Percentiles rank a stretch among this genome's conserved stretches.
Conservation (phyloP, 31 red algal species). For the Asparagopsis taxiformis region DNA sequence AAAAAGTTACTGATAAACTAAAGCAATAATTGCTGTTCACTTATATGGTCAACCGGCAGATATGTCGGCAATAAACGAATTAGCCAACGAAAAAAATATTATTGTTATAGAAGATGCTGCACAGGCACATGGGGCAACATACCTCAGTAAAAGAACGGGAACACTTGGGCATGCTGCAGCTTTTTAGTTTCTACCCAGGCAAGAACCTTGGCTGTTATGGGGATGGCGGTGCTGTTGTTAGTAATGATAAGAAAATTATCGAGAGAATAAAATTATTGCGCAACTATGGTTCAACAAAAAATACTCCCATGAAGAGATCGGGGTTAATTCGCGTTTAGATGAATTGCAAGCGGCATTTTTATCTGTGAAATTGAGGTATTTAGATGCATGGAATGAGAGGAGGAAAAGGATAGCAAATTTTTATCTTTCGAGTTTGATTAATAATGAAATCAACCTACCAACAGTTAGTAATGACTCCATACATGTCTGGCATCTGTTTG, state of each 20-base stretch:
- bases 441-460: too few species aligned
- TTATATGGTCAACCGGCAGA: conserved; percentile 16
- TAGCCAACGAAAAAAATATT: conserved; percentile 11
- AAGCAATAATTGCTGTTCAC: conserved; percentile 37
- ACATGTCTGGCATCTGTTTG: too few species aligned
- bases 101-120: conserved; percentile 31
- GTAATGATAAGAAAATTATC: conserved; percentile 13
- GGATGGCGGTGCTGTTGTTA: conserved; percentile 17
- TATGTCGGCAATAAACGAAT: conserved; percentile 21
- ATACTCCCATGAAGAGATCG: conserved; percentile 2
- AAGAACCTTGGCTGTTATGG: conserved; percentile 24
- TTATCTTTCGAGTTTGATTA: conserved; percentile 1
- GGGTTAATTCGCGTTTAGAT: conserved; percentile 18
- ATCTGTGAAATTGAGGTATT: conserved; percentile 10
- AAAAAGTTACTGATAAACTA: conserved; percentile 12
- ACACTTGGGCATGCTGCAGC: conserved; percentile 18
- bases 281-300: conserved; percentile 13
- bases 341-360: conserved; percentile 18
- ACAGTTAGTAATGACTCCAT: too few species aligned
- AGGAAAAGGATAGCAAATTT: neutral
- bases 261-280: conserved; percentile 7
- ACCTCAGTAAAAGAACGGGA: conserved; percentile 1
- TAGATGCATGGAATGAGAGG: conserved; percentile 23
- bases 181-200: conserved; percentile 19
- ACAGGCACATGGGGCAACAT: conserved; percentile 19